Evolutionary conservation across 2,329 filamentous ascomycete genomes (phyloP).

Genomic region (Epichloe uncinata): DNA sequence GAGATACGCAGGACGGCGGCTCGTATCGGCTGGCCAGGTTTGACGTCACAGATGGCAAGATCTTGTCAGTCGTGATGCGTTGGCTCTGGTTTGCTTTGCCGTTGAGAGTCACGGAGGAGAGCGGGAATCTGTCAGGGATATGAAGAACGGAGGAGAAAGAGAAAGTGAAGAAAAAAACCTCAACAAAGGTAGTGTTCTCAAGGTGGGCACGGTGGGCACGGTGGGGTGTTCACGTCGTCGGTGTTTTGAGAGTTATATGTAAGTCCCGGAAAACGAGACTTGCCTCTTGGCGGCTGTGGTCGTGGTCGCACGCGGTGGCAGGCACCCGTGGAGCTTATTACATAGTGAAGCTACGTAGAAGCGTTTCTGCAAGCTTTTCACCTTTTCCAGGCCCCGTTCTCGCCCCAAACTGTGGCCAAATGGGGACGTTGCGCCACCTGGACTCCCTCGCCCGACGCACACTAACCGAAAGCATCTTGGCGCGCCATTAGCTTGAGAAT

Average conservation of each 20-base stretch:
- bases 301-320: neutral
- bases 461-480: neutral
- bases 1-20: neutral
- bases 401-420: neutral
- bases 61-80: neutral
- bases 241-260: neutral
- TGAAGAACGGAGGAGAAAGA: neutral
- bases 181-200: neutral
- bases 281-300: neutral
- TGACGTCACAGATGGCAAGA: neutral
- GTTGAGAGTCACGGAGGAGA: neutral
- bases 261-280: neutral
- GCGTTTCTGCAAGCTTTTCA: neutral
- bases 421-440: neutral
- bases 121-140: neutral
- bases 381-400: neutral
- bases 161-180: neutral
- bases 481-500: conserved; percentile 1
- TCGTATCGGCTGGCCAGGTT: neutral
- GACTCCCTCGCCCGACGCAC: too few species aligned
- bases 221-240: neutral
- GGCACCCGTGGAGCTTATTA: too few species aligned
- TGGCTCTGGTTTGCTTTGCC: neutral
- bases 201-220: neutral
- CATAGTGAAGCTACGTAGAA: neutral